Base-by-base conservation (phyloP, 2,329 filamentous ascomycete species). In the Aphanoascus verrucosus region DNA sequence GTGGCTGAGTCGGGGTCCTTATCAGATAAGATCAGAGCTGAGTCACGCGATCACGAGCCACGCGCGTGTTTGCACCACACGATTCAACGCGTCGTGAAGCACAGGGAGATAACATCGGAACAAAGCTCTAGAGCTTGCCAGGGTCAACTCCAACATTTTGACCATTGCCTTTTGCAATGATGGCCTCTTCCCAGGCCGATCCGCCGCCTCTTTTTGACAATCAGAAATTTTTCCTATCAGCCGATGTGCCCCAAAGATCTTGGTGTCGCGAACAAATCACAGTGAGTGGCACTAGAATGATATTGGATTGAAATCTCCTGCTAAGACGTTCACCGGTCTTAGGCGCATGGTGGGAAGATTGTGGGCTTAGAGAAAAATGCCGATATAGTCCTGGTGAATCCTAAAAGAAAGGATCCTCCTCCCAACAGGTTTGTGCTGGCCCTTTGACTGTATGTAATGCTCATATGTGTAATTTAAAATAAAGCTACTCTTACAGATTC, bases 381-480 rank as follows among this genome's bases (percentile, higher is more conserved):
- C 43, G 78, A 83, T 59, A 72, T 80, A 58, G 68, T 74, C 51
- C 74, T 84, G 43, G 77, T 79, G 17, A 81, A 84, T 63, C 79
- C 83, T 62, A 59, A 70, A 38, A 75, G 69, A 57, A 73, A 70
- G 56, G 72, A 77, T 56, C 67, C 71, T 31, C 74, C 76, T 12
- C 64, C 72, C 1, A 74, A 76, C 42, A 75, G 74, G 67, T 75
- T 67, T 47, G 70, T 31, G 4, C 9, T 17, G 63, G 49, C 37
- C 17, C 32, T 54, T 44, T n/a, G 19, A 15, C 45, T 35, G 20
- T 23, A 19, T 34, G 43, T 46, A 41, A 12, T 40, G 34, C 28
- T 43, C 17, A 49, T 47, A 46, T 32, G 58, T 62, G 35, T 38
- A 23, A 45, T 23, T 12, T 11, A 42, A 14, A 41, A 23, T 51